Evolutionary conservation across 2,329 filamentous ascomycete species (phyloP).

Genomic region (Colletotrichum salicis): DNA sequence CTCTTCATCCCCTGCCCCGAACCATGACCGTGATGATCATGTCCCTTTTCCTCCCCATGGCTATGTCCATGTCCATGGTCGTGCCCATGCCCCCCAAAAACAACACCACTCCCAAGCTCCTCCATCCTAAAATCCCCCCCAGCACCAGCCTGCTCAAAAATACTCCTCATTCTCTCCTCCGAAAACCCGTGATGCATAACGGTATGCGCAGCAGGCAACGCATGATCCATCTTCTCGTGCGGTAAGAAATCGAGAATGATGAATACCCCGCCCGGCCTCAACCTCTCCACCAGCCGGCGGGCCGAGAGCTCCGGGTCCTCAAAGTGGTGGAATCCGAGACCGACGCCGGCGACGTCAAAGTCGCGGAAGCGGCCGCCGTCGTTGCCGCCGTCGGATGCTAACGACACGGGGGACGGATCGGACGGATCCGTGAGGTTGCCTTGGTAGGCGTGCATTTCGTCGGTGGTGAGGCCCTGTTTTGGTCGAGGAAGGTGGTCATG

Average conservation of each 20-base stretch:
- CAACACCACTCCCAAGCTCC: conserved; percentile 61
- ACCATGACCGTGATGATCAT: conserved; percentile 38
- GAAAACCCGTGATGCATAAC: conserved; percentile 76
- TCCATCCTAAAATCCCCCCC: conserved; percentile 67
- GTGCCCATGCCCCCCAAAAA: conserved; percentile 48
- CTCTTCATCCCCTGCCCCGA: conserved; percentile 52
- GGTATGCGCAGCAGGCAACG: conserved; percentile 52
- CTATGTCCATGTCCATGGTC: conserved; percentile 44
- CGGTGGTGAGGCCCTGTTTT: conserved; percentile 56
- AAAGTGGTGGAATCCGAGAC: conserved; percentile 75
- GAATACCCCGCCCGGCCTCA: conserved; percentile 73
- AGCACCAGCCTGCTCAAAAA: conserved; percentile 73
- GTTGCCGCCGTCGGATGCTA: conserved; percentile 61
- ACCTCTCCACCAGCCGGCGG: conserved; percentile 66
- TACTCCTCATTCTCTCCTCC: conserved; percentile 64
- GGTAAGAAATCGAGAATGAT: conserved; percentile 76
- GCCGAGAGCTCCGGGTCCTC: conserved; percentile 71
- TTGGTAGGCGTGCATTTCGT: conserved; percentile 66
- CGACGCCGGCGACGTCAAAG: conserved; percentile 75
- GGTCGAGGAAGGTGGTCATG: background rate
- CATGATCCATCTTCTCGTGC: conserved; percentile 51
- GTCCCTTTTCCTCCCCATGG: background rate
- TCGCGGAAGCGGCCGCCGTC: conserved; percentile 70
- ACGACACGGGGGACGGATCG: conserved; percentile 60
- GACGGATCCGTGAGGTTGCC: conserved; percentile 66